Percentiles rank a stretch among this genome's conserved stretches.
These are phyloP conservation scores for Porcisia hertigi DNA, from an alignment of 208 protist genomes.

Conservation along the genomic window DNA sequence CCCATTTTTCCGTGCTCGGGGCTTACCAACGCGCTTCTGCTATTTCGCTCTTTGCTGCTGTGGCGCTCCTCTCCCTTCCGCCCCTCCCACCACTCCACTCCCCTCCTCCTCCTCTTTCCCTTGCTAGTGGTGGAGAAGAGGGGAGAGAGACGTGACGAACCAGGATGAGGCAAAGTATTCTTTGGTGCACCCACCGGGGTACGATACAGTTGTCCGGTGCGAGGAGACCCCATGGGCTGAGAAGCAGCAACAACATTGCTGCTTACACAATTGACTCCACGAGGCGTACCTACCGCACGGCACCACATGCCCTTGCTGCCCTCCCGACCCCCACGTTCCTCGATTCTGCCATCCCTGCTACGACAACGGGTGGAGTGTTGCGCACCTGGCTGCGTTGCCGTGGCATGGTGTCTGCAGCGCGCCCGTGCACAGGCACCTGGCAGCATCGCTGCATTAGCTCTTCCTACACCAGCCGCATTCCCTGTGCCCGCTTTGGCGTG, in stretches of 20 bases:
- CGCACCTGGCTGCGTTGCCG: neutral
- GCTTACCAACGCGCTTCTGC: too few species aligned
- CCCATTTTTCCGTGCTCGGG: too few species aligned
- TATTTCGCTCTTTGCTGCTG: too few species aligned
- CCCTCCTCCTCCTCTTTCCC: neutral
- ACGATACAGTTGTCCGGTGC: neutral
- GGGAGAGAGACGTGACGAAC: neutral
- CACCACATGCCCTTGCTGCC: neutral
- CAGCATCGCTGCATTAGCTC: conserved; percentile 17
- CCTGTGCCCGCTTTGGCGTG: conserved; percentile 25
- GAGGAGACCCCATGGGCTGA: neutral
- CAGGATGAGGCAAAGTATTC: neutral
- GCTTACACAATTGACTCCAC: neutral
- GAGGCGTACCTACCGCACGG: neutral
- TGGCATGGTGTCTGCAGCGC: neutral
- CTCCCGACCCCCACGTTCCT: neutral
- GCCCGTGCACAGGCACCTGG: neutral
- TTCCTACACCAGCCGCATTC: conserved; percentile 13
- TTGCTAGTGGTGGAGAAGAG: too few species aligned
- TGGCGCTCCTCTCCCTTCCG: too few species aligned
- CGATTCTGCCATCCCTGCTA: neutral
- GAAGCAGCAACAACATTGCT: neutral
- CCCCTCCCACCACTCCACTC: too few species aligned
- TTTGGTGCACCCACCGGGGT: neutral
- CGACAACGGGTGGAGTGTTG: neutral